Conservation (phyloP, 768 basidiomycete species). For the Pleurotus tuber-regium region DNA sequence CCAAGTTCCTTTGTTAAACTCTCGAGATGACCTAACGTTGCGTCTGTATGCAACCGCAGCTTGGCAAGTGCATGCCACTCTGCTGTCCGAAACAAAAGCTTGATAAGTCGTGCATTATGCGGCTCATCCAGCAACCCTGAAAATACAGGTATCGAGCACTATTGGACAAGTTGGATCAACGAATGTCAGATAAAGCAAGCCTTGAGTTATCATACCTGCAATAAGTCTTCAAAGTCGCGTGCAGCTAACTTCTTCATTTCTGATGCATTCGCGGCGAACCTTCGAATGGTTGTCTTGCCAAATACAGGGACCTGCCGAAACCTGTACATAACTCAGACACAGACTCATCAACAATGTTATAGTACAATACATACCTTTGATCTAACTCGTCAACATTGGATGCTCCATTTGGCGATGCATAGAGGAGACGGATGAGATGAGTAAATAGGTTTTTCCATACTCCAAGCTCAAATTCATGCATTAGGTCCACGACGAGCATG, state of each 20-base stretch:
- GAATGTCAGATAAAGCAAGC: not conserved
- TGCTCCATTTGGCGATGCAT: no score
- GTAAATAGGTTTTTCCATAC: not conserved
- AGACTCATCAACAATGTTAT: not conserved
- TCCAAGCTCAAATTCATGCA: conserved; percentile 24
- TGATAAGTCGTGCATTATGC: not conserved
- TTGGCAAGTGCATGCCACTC: conserved; percentile 32
- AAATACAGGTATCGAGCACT: conserved; percentile 19
- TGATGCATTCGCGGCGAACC: conserved; percentile 31
- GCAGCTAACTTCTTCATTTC: conserved; percentile 35
- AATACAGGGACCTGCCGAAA: conserved; percentile 28
- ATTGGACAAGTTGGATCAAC: conserved; percentile 11
- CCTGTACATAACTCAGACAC: conserved; percentile 14
- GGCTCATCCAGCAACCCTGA: conserved; percentile 4
- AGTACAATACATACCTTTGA: conserved; percentile 13
- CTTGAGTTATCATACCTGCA: conserved; percentile 29
- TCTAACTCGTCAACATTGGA: conserved; percentile 20
- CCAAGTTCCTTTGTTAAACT: not conserved
- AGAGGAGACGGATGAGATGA: conserved; percentile 29
- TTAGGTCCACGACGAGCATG: conserved; percentile 40
- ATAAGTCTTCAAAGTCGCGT: conserved; percentile 39
- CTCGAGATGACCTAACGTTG: conserved; percentile 1
- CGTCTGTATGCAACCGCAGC: conserved; percentile 29
- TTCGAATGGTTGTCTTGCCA: conserved; percentile 30
- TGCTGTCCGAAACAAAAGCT: not conserved